Evolutionary conservation across 1,284 basidiomycete species (phyloP).

Genomic region (Cryptococcus sp.): DNA sequence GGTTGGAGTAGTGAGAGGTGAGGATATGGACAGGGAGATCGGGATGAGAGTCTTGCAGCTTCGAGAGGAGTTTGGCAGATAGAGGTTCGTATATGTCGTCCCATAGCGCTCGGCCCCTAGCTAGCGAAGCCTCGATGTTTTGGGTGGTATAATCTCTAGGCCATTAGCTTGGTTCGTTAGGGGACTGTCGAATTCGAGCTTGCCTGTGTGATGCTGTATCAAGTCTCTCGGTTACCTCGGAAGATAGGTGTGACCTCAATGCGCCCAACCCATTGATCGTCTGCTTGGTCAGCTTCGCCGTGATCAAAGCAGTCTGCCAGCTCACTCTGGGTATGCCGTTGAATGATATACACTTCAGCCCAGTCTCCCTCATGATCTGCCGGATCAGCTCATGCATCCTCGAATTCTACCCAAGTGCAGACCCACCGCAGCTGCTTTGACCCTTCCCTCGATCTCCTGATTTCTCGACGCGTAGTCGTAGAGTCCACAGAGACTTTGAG

Average conservation of each 20-base stretch:
- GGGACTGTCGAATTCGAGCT: constrained; percentile 24
- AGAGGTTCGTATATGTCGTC: constrained; percentile 87
- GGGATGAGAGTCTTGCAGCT: constrained; percentile 70
- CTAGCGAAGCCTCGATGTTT: constrained; percentile 61
- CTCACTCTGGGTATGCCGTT: constrained; percentile 69
- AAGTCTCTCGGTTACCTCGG: constrained; percentile 67
- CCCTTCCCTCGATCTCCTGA: neutral
- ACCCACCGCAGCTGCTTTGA: constrained; percentile 25
- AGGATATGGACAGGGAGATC: constrained; percentile 79
- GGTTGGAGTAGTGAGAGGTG: constrained; percentile 76
- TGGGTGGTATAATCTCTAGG: constrained; percentile 57
- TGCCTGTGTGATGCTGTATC: constrained; percentile 64
- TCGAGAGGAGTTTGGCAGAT: constrained; percentile 79
- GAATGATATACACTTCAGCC: constrained; percentile 88
- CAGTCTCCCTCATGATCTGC: constrained; percentile 77
- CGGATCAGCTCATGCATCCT: constrained; percentile 1
- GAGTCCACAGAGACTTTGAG: constrained; percentile 33
- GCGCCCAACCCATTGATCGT: constrained; percentile 76
- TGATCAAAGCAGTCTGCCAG: constrained; percentile 5
- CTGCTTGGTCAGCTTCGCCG: constrained; percentile 44
- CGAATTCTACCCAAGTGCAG: neutral
- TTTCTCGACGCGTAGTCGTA: constrained; percentile 29
- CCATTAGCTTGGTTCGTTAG: constrained; percentile 4
- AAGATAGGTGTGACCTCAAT: constrained; percentile 65
- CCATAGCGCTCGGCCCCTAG: constrained; percentile 71